Evolutionary conservation across 225 moss, liverwort and hornwort genomes (phyloP).

Genomic region (Pseudoscleropodium purum): DNA sequence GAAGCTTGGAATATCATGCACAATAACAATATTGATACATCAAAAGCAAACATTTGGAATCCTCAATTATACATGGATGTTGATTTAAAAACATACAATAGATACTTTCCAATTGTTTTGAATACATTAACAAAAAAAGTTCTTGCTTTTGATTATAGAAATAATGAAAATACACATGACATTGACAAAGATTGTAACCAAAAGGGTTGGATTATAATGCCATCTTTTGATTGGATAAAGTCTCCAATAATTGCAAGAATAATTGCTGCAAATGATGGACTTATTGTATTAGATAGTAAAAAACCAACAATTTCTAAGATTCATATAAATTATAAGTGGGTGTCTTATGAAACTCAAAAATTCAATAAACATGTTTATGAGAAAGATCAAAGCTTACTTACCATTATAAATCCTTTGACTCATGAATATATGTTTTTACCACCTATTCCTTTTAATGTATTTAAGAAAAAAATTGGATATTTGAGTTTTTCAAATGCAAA

Average conservation of each 20-base stretch:
- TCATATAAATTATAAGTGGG: neutral
- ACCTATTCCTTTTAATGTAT: neutral
- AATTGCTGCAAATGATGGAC: slow-evolving; percentile 24
- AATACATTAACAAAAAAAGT: neutral
- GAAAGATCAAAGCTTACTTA: slow-evolving; percentile 4
- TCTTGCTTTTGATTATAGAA: slow-evolving; percentile 23
- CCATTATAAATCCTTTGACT: slow-evolving; percentile 28
- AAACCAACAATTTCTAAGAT: neutral
- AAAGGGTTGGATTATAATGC: slow-evolving; percentile 11
- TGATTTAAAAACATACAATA: neutral
- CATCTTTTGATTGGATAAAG: slow-evolving; percentile 20
- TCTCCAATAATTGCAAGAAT: neutral
- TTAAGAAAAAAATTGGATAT: slow-evolving; percentile 15
- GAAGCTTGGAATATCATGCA: slow-evolving; percentile 18
- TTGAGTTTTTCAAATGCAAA: slow-evolving; percentile 8
- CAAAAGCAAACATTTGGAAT: neutral
- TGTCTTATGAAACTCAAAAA: neutral
- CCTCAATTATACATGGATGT: neutral
- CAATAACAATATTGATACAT: too few species aligned
- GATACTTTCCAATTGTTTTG: slow-evolving; percentile 24
- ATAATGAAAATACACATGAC: neutral
- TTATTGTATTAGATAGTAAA: slow-evolving; percentile 28
- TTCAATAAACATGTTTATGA: neutral
- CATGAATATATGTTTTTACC: slow-evolving; percentile 18
- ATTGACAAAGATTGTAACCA: neutral